Conservation (phyloP, 2,329 filamentous ascomycete genomes). For the Fusarium sp. region DNA sequence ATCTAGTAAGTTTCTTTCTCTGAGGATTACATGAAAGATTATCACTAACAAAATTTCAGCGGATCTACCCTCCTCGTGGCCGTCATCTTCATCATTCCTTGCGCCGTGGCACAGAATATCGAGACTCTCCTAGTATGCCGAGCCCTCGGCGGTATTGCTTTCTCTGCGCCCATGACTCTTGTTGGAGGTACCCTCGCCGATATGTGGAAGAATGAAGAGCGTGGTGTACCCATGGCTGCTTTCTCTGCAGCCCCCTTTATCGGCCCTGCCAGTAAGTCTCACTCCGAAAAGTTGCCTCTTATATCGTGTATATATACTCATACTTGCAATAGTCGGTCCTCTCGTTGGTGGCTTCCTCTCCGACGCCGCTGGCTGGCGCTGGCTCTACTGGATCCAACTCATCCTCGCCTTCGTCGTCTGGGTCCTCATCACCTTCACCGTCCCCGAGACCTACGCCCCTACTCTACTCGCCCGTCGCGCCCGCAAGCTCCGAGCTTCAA, state of each 20-base stretch:
- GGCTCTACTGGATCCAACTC: slow-evolving; percentile 89
- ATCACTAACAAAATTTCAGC: slow-evolving; percentile 41
- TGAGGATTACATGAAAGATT: background rate
- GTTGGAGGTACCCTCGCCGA: slow-evolving; percentile 87
- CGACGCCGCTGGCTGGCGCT: slow-evolving; percentile 80
- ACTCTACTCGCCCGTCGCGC: slow-evolving; percentile 80
- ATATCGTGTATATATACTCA: slow-evolving; percentile 15
- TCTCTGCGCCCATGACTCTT: slow-evolving; percentile 87
- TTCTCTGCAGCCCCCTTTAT: slow-evolving; percentile 87
- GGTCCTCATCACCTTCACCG: slow-evolving; percentile 85
- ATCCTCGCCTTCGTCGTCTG: slow-evolving; percentile 79
- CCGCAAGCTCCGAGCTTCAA: slow-evolving; percentile 76
- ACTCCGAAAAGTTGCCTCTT: background rate
- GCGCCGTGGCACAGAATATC: slow-evolving; percentile 82
- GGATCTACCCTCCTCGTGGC: slow-evolving; percentile 75
- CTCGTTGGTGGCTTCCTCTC: slow-evolving; percentile 82
- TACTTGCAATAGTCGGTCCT: slow-evolving; percentile 66
- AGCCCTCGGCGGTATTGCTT: slow-evolving; percentile 84
- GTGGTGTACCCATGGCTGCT: slow-evolving; percentile 88
- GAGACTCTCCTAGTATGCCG: slow-evolving; percentile 81
- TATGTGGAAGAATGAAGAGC: slow-evolving; percentile 86
- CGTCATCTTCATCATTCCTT: slow-evolving; percentile 84
- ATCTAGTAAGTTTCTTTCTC: slow-evolving; percentile 68
- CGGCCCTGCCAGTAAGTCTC: slow-evolving; percentile 74
- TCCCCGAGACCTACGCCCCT: slow-evolving; percentile 89